These are phyloP conservation scores for Globisporangium lucens DNA, from an alignment of 352 stramenopile genomes.

Conservation along the genomic window DNA sequence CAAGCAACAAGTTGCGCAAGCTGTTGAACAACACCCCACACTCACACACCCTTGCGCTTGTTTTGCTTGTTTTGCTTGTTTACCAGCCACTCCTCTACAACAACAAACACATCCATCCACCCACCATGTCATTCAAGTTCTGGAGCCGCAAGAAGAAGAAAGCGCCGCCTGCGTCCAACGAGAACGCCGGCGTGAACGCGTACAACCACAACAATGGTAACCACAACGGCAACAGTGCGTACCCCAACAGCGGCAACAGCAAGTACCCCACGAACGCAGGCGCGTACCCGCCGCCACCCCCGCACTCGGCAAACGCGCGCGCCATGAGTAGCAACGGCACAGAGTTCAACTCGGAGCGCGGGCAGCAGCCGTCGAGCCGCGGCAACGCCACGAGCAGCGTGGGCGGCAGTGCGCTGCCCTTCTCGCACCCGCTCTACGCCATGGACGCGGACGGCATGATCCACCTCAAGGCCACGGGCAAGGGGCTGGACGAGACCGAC, in stretches of 20 bases:
- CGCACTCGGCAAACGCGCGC: conserved; percentile 42
- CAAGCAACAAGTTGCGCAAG: background rate
- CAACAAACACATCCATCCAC: background rate
- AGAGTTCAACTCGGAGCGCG: conserved; percentile 10
- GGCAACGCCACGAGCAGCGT: conserved; percentile 11
- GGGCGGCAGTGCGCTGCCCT: conserved; percentile 36
- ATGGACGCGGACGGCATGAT: conserved; percentile 87
- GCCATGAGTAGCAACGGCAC: conserved; percentile 42
- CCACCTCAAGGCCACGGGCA: conserved; percentile 80
- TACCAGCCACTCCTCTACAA: background rate
- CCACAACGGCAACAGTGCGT: conserved; percentile 9
- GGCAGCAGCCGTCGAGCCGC: background rate
- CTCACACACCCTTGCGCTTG: background rate
- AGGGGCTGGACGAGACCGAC: conserved; percentile 77
- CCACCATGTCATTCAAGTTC: conserved; percentile 66
- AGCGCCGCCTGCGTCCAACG: conserved; percentile 16
- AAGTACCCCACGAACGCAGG: conserved; percentile 30
- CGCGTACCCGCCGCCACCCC: conserved; percentile 24
- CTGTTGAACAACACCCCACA: background rate
- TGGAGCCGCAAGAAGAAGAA: conserved; percentile 79
- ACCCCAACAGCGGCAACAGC: conserved; percentile 31
- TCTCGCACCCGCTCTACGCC: conserved; percentile 76
- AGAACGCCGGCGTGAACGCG: conserved; percentile 9
- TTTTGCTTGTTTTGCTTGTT: background rate
- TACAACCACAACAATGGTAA: conserved; percentile 18